Evolutionary conservation across 164 flowering plant species (phyloP), one percentile per base, ranked within the genome.

Genomic region (Euptelea pleiosperma): DNA sequence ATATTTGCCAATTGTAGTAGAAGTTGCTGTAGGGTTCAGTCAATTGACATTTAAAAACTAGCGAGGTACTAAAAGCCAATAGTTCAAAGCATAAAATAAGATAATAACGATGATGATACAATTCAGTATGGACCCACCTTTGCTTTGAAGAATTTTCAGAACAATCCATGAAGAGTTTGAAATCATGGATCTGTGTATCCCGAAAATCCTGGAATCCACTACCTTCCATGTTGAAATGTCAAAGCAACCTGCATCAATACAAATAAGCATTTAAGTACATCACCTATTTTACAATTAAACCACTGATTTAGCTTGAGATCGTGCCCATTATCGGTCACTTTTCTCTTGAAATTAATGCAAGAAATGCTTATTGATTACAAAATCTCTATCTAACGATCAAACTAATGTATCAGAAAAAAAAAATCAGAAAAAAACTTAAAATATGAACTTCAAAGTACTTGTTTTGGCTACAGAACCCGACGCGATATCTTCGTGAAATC

Each of bases 161-260:
- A 82, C 84, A 12, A 11, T 44, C 87, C 75, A 73, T 6, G 86
- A 35, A 2, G 80, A 4, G 4, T 3, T 0, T 9, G 90, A 55
- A 52, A 89, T 73, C 77, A 71, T 74, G 0, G 65, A 43, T 21
- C 47, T 16, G 1, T 24, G 44, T 42, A 89, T 61, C 25, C 92
- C 88, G 6, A 75, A 26, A 0, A 1, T 24, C 60, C 72, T 66
- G 0, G 89, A 68, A 69, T 86, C 74, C 49, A 84, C 21, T 49
- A 66, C 70, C 30, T 57, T 78, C 84, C 87, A 86, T 55, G 70
- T 70, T 15, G 79, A 70, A 42, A 45, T 61, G 36, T 76, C 81
- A 40, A 65, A 16, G 15, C 10, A 3, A n/a, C 58, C 77, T 63
- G 52, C 55, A 52, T 21, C 29, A 21, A 28, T n/a, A n/a, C n/a